These are phyloP conservation scores for Vitis hybrid DNA, from an alignment of 177 flowering plant species.

Conservation along the genomic window DNA sequence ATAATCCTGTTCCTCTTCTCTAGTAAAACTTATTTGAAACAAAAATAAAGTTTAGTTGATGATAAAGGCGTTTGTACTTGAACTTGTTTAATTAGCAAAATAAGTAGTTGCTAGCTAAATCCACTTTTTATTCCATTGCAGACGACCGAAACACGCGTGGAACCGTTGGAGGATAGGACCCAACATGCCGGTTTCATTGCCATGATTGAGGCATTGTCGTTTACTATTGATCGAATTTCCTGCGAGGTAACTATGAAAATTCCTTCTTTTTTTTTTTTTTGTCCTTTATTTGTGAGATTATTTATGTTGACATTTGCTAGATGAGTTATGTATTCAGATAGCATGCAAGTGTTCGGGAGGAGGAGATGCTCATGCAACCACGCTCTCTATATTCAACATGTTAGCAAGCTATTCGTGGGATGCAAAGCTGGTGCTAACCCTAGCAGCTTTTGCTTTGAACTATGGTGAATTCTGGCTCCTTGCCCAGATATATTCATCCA, in stretches of 20 bases:
- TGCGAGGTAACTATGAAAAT: conserved; percentile 27
- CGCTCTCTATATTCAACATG: conserved; percentile 25
- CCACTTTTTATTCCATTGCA: conserved; percentile 3
- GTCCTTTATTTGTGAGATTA: no score
- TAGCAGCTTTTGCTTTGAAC: conserved; percentile 60
- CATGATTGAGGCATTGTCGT: conserved; percentile 27
- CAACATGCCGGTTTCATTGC: conserved; percentile 15
- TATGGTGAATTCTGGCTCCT: conserved; percentile 67
- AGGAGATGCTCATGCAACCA: conserved; percentile 26
- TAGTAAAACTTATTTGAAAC: neutral
- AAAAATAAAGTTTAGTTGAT: no score
- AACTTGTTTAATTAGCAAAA: no score
- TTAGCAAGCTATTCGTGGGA: conserved; percentile 48
- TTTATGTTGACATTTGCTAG: neutral
- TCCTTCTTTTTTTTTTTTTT: no score
- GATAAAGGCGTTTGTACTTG: no score
- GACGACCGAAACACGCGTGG: conserved; percentile 6
- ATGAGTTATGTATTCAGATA: conserved; percentile 24
- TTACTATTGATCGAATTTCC: conserved; percentile 29
- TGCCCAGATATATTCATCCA: conserved; percentile 45
- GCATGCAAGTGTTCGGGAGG: conserved; percentile 24
- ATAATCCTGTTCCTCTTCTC: no score
- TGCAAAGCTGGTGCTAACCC: conserved; percentile 48
- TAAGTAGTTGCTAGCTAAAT: neutral
- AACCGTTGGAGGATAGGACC: conserved; percentile 27